A percentile compares a stretch with the other conserved stretches of the same genome.
phyloP scores from a whole-genome alignment of 2,329 filamentous ascomycete genomes.

The Chrysoporthe puriensis region DNA sequence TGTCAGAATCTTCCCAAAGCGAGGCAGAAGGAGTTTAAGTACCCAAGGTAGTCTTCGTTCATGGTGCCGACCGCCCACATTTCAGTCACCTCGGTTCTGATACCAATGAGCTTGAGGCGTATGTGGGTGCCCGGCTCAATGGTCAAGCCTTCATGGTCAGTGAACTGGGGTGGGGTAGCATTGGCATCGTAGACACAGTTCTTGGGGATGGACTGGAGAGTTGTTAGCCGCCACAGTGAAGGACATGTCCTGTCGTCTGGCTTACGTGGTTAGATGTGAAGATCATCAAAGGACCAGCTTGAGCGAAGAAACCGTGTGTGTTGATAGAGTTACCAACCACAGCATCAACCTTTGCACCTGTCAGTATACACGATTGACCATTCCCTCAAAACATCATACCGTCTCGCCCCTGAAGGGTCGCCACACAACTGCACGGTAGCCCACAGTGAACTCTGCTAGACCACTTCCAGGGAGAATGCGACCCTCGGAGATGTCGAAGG shows the following conservation, averaged over 20 bases:
- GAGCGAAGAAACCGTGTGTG: slow-evolving; percentile 86
- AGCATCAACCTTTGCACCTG: slow-evolving; percentile 75
- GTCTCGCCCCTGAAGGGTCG: slow-evolving; percentile 97
- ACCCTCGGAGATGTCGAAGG: slow-evolving; percentile 91
- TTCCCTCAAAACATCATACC: slow-evolving; percentile 57
- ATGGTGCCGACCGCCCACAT: slow-evolving; percentile 98
- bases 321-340: slow-evolving; percentile 85
- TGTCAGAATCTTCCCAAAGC: neutral
- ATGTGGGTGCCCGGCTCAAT: slow-evolving; percentile 95
- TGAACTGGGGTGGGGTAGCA: slow-evolving; percentile 94
- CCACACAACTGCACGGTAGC: slow-evolving; percentile 96
- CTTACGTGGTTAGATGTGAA: slow-evolving; percentile 84
- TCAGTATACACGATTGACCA: slow-evolving; percentile 23
- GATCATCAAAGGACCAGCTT: slow-evolving; percentile 75
- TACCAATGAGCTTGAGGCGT: slow-evolving; percentile 91
- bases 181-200: slow-evolving; percentile 96
- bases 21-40: slow-evolving; percentile 28
- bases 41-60: slow-evolving; percentile 80
- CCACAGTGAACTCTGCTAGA: slow-evolving; percentile 90
- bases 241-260: slow-evolving; percentile 29
- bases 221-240: slow-evolving; percentile 32
- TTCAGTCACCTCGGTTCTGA: slow-evolving; percentile 87
- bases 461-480: slow-evolving; percentile 90
- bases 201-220: slow-evolving; percentile 77
- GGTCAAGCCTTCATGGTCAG: slow-evolving; percentile 89